Base-by-base conservation (phyloP, 78 protist species). In the Diacronema lutheri region DNA sequence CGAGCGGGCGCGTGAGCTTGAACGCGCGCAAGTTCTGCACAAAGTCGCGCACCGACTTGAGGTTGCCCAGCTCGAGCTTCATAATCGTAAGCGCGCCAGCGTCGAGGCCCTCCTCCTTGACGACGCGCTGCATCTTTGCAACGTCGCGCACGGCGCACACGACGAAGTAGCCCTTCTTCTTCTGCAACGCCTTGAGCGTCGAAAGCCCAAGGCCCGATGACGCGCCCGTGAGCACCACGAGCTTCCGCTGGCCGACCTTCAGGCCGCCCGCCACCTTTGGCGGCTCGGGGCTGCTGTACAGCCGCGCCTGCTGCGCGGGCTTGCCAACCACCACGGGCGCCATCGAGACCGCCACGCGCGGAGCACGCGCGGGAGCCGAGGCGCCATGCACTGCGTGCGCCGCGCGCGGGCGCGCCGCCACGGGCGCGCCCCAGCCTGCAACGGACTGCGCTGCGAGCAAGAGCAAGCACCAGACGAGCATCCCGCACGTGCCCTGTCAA, bases 71-170 rank as follows among this genome's bases (percentile, higher is more conserved):
- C 65, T 77, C 83, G 20, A 77, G 69, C 83, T 77, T 57, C 83
- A 57, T 6, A 23, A 41, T 44, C 55, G 7, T 21, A 64, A 40
- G 26, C 44, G 31, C 50, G 33, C 19, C 33, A 21, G 14, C 5
- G 60, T 55, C 38, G 44, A 81, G 33, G 26, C 68, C 85, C 14
- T 29, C 13, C 72, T n/a, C 31, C 50, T 44, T 26, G 37, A 72
- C 85, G 56, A 10, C 85, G 20, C 23, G 40, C 21, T 38, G 37
- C 61, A 60, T 60, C 85, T 81, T 81, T 5, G 0, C 72, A 0
- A 72, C 4, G 55, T 81, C 85, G 7, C 85, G 85, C 73, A 81
- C 85, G 23, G 85, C 85, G 64, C 58, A 57, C n/a, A 80, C n/a
- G 46, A 60, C 72, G 26, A 14, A 58, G 56, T 37, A 80, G 23